Conservation (phyloP, 2,329 filamentous ascomycete genomes). For the Epichloe coenophiala region DNA sequence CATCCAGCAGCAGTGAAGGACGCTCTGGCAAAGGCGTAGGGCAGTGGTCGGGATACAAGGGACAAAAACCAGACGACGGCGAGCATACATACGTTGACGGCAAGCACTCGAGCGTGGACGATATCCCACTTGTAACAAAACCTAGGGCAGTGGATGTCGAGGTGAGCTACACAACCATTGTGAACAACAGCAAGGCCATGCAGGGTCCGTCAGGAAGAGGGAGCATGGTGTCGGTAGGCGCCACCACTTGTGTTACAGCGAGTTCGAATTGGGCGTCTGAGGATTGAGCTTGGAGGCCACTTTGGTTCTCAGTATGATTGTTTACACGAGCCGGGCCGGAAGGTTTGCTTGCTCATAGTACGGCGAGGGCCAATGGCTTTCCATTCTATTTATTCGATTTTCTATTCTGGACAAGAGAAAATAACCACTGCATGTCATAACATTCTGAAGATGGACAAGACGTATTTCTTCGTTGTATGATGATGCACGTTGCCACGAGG, state of each 20-base stretch:
- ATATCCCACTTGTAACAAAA: constrained; percentile 12
- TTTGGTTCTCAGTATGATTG: not conserved
- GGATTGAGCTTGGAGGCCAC: not conserved
- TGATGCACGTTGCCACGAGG: too few relatives aligned
- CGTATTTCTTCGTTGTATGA: too few relatives aligned
- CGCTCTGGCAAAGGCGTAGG: constrained; percentile 1
- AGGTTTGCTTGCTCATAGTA: not conserved
- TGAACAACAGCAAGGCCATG: not conserved
- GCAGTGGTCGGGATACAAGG: constrained; percentile 6
- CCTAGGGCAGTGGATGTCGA: not conserved
- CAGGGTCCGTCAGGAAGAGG: not conserved
- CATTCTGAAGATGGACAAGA: too few relatives aligned
- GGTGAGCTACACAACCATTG: not conserved
- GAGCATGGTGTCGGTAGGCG: not conserved
- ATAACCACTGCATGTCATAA: too few relatives aligned
- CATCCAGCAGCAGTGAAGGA: constrained; percentile 1
- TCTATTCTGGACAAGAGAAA: too few relatives aligned
- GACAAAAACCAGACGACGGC: constrained; percentile 8
- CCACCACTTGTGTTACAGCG: not conserved
- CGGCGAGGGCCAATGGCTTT: not conserved
- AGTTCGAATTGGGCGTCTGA: too few relatives aligned
- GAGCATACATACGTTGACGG: constrained; percentile 9
- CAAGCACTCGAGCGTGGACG: constrained; percentile 13
- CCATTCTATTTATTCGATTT: not conserved
- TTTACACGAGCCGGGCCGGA: not conserved